Evolutionary conservation across 345 rosid species (phyloP), one percentile per base, ranked within the genome.

Genomic region (Eucalyptus marginata): DNA sequence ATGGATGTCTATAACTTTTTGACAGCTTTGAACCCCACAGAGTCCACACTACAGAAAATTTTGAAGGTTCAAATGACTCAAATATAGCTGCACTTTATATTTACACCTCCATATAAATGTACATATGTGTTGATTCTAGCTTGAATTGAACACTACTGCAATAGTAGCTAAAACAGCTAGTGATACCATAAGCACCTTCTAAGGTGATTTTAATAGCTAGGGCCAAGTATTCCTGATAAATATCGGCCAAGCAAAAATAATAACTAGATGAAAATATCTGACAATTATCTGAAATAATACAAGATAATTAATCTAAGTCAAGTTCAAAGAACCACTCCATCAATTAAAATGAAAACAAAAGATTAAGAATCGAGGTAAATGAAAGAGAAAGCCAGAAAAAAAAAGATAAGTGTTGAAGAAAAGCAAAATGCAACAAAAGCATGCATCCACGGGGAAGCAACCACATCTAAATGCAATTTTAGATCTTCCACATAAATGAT

Each of bases 31-130:
- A 86, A 92, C 93, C 92, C 87, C 89, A 92, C 86, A 92, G 94
- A 15, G 95, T 94, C 99, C 99, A 97, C 87, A 97, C 99, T 90
- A 94, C 90, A 89, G 98, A 94, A 88, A 91, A 93, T 86, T 93
- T 94, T 89, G 96, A 92, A 81, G 91, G 95, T 92, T 94, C 93
- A 86, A 87, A 59, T 36, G 90, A 58, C 79, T 25, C 17, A 58
- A 88, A 86, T 36, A 27, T 33, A 71, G 33, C 81, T 18, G 44
- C 46, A 71, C 13, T 33, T 71, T 33, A 71, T 59, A 68, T n/a
- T 64, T 87, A 49, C 25, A 18, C 54, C 66, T 54, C 87, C 62
- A 33, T 49, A 86, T 43, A 86, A 86, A 20, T 22, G 18, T 7
- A n/a, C 33, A 25, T 4, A 43, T 86, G 17, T 10, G 46, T 31